These are phyloP conservation scores for Serendipita sp. DNA, from an alignment of 768 basidiomycete species.

Conservation along the genomic window DNA sequence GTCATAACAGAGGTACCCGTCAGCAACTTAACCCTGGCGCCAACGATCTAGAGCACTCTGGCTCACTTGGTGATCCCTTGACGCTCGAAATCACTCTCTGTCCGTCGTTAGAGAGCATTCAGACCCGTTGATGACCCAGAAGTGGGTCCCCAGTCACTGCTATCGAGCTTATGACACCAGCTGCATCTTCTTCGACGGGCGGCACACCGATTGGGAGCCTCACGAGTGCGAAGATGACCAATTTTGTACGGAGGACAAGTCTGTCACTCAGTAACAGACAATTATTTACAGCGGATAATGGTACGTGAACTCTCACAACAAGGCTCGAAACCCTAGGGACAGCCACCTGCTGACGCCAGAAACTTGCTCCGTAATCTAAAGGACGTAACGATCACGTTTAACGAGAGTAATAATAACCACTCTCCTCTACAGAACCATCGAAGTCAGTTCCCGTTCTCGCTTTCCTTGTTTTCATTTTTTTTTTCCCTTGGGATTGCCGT, in stretches of 20 bases:
- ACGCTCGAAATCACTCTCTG: too few species aligned
- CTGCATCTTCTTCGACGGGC: background rate
- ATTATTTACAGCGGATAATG: background rate
- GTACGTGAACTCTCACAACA: background rate
- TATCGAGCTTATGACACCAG: background rate
- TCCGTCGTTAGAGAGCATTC: too few species aligned
- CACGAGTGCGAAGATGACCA: background rate
- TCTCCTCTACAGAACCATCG: background rate
- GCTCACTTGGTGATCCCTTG: too few species aligned
- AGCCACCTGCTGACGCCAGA: background rate
- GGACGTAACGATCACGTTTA: background rate
- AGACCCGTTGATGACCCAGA: too few species aligned
- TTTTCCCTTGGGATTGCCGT: background rate
- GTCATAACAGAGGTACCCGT: too few species aligned
- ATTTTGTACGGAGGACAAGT: background rate
- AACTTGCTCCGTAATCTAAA: background rate
- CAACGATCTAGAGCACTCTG: too few species aligned
- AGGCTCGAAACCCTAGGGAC: too few species aligned
- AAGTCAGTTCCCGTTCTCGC: background rate
- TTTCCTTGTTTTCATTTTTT: too few species aligned
- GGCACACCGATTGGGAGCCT: background rate
- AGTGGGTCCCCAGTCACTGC: background rate
- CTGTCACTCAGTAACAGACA: background rate
- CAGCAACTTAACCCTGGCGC: too few species aligned
- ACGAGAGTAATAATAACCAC: background rate